Base-by-base conservation (phyloP, 208 protist genomes). In the Strigomonas culicis region DNA sequence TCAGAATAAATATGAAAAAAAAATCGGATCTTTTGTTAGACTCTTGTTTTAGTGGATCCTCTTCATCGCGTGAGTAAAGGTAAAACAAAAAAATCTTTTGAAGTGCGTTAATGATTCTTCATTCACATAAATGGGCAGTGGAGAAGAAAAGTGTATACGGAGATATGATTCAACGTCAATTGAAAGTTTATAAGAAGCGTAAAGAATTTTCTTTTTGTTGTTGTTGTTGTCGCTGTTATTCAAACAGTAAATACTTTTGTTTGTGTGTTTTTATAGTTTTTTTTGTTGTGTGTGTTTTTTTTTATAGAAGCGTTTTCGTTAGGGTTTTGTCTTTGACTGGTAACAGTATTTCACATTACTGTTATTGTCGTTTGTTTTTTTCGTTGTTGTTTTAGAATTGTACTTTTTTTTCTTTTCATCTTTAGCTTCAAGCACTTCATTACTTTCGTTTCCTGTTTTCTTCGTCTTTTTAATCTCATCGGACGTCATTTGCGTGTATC, bases 161-260 rank as follows among this genome's bases (percentile, higher is more conserved):
- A 25, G 22, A 55, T 11, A n/a, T 7, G 49, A 8, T 55, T 55
- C 22, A 8, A 25, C 8, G 49, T 55, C 8, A 11, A 25, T n/a
- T n/a, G n/a, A n/a, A n/a, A n/a, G n/a, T n/a, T n/a, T n/a, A n/a
- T n/a, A n/a, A n/a, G n/a, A n/a, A n/a, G n/a, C n/a, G n/a, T n/a
- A n/a, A 25, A 24, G 55, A 21, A 43, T 53, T 62, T 27, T 4
- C 28, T 34, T 49, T 15, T 32, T 28, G 22, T 28, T 28, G 22
- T 62, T 55, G 27, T 70, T 63, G 57, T 64, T 24, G 46, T 46
- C 22, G 46, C 49, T 63, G 56, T n/a, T 70, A 8, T 25, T 27
- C 21, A 1, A 4, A 39, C 1, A 36, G 22, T 56, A 39, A 15
- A 6, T 31, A 24, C 34, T 17, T 11, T 24, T 27, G 51, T 52